A percentile compares a stretch with the other conserved stretches of the same genome.
phyloP scores from a whole-genome alignment of 1,139 yeast species.

The Debaryomyces sp. region DNA sequence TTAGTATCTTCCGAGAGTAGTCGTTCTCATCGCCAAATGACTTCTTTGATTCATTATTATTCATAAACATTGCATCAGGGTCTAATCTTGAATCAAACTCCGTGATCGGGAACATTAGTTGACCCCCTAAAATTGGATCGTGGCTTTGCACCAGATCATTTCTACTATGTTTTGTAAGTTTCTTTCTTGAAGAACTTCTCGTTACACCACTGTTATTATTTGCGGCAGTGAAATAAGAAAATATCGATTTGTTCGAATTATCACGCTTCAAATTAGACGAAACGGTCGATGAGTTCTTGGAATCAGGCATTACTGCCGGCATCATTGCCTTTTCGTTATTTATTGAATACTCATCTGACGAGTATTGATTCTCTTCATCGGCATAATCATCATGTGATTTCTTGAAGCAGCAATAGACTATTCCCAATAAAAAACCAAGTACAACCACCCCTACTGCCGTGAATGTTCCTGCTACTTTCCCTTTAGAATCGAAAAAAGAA shows the following conservation, averaged over 20 bases:
- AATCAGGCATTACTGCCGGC: conserved; percentile 14
- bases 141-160: conserved; percentile 14
- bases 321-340: conserved; percentile 22
- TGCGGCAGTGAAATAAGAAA: conserved; percentile 30
- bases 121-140: conserved; percentile 11
- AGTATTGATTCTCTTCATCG: conserved; percentile 44
- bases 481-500: conserved; percentile 56
- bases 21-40: conserved; percentile 76
- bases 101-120: conserved; percentile 43
- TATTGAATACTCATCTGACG: conserved; percentile 33
- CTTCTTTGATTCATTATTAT: conserved; percentile 56
- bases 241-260: conserved; percentile 39
- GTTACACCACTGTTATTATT: conserved; percentile 28
- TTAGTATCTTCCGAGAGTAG: conserved; percentile 68
- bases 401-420: conserved; percentile 40
- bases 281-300: conserved; percentile 18
- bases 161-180: conserved; percentile 19
- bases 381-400: conserved; percentile 29
- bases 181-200: conserved; percentile 38
- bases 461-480: conserved; percentile 75
- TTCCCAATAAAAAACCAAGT: conserved; percentile 37
- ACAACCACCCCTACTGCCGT: conserved; percentile 66
- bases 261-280: conserved; percentile 30
- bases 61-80: conserved; percentile 64
- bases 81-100: conserved; percentile 73